Base-by-base conservation (phyloP, 2,329 filamentous ascomycete species). In the Beauveria australis region DNA sequence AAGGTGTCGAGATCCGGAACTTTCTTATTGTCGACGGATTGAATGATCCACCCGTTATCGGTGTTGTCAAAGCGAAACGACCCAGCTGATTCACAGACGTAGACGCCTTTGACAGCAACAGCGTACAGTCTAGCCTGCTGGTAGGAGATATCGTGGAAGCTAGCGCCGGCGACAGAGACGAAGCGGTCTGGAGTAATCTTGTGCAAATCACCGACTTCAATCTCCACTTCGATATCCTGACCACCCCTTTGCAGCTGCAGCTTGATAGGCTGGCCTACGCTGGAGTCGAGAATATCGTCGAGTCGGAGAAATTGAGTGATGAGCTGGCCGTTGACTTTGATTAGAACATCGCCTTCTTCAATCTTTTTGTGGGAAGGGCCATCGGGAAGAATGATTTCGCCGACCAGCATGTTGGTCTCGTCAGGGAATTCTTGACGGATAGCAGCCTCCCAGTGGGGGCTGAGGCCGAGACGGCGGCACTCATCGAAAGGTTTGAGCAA, bases 401-500 rank as follows among this genome's bases (percentile, higher is more conserved):
- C 93, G 14, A 97, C 93, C 30, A 99, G 83, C 91, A 99, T 92
- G 70, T 94, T 95, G 26, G 92, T 97, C 76, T 97, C 94, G 67
- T 90, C 89, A 1, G 95, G 94, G 66, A 96, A 96, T 28, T 85
- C 80, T 66, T 89, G 85, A 40, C 94, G 87, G 64, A 96, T 86
- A 61, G 88, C 86, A 43, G 89, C 88, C 77, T 99, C 94, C 87
- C 91, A 95, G 56, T 91, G 83, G 0, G 92, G 81, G 2, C 85
- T 91, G 63, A 99, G 79, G 8, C 94, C 94, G 12, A 99, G 79
- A 62, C 94, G 84, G 59, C 93, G 87, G 73, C 94, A 97, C 73
- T 99, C 95, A 67, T 99, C 95, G 68, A 99, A 99, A 0, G 94
- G 91, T 74, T 97, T 97, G 64, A 99, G 83, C 58, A 97, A 82